Conservation (phyloP, 2,329 filamentous ascomycete genomes). For the Aciculosporium take region DNA sequence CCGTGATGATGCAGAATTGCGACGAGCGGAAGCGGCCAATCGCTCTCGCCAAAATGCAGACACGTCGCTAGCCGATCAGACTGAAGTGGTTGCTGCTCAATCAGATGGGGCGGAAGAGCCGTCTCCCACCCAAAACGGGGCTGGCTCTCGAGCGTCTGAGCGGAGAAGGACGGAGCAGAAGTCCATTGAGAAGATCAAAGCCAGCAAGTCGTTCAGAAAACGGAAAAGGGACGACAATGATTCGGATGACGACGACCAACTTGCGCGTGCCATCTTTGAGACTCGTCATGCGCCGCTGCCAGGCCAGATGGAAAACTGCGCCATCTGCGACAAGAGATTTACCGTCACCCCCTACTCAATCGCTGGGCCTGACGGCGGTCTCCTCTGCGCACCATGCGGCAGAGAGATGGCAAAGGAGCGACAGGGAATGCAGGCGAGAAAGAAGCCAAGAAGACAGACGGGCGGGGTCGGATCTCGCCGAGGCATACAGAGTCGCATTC, state of each 20-base stretch:
- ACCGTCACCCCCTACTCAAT: conserved; percentile 85
- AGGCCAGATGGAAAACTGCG: conserved; percentile 81
- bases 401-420: conserved; percentile 56
- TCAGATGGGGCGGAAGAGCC: conserved; percentile 13
- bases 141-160: conserved; percentile 14
- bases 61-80: conserved; percentile 8
- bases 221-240: conserved; percentile 27
- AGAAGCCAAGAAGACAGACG: conserved; percentile 34
- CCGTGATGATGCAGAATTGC: conserved; percentile 31
- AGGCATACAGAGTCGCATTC: conserved; percentile 66
- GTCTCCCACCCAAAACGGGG: conserved; percentile 15
- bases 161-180: conserved; percentile 35
- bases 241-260: conserved; percentile 34
- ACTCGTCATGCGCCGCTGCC: conserved; percentile 43
- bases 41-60: conserved; percentile 11
- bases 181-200: conserved; percentile 47
- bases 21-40: conserved; percentile 26
- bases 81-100: conserved; percentile 7
- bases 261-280: conserved; percentile 34
- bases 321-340: conserved; percentile 72
- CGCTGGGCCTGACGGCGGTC: conserved; percentile 63
- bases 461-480: conserved; percentile 49
- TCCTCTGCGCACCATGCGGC: conserved; percentile 74
- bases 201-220: conserved; percentile 43
- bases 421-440: conserved; percentile 22